Conservation (phyloP, 2,329 filamentous ascomycete species). For the Calonectria montana region DNA sequence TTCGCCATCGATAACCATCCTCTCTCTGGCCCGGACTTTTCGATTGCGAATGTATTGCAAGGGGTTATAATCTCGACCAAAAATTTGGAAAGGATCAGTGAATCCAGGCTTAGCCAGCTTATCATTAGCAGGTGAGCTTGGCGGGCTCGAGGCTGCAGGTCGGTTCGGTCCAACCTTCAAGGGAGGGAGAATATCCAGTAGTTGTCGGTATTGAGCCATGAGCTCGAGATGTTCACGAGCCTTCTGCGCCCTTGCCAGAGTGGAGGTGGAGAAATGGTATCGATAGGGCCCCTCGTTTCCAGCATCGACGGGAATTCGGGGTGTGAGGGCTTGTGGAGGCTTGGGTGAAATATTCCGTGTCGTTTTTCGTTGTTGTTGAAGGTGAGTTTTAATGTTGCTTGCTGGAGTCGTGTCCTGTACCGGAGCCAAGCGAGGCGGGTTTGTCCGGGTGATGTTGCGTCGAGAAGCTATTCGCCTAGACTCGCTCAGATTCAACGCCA, state of each 20-base stretch:
- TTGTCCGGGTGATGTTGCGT: constrained; percentile 64
- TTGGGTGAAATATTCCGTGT: constrained; percentile 72
- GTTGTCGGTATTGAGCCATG: constrained; percentile 82
- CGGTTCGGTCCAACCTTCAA: constrained; percentile 63
- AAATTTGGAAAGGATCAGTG: constrained; percentile 48
- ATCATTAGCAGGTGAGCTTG: constrained; percentile 51
- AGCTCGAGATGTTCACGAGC: constrained; percentile 89
- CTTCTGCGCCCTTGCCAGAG: constrained; percentile 83
- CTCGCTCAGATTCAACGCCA: constrained; percentile 90
- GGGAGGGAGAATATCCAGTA: constrained; percentile 83
- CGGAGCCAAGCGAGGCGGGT: constrained; percentile 63
- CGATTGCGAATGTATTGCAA: constrained; percentile 93
- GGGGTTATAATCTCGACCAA: constrained; percentile 86
- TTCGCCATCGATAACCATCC: constrained; percentile 78
- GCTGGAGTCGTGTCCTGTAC: constrained; percentile 64
- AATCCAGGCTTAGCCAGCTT: constrained; percentile 45
- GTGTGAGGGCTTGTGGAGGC: constrained; percentile 57
- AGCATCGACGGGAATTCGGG: constrained; percentile 54
- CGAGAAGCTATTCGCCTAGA: constrained; percentile 74
- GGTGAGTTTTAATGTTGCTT: constrained; percentile 73
- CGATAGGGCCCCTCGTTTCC: constrained; percentile 60
- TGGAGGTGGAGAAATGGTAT: constrained; percentile 81
- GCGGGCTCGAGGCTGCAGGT: constrained; percentile 54
- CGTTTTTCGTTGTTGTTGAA: constrained; percentile 76
- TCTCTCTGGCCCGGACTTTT: constrained; percentile 83